These are phyloP conservation scores for Neurospora sp. DNA, from an alignment of 495 filamentous ascomycete species.

Conservation along the genomic window DNA sequence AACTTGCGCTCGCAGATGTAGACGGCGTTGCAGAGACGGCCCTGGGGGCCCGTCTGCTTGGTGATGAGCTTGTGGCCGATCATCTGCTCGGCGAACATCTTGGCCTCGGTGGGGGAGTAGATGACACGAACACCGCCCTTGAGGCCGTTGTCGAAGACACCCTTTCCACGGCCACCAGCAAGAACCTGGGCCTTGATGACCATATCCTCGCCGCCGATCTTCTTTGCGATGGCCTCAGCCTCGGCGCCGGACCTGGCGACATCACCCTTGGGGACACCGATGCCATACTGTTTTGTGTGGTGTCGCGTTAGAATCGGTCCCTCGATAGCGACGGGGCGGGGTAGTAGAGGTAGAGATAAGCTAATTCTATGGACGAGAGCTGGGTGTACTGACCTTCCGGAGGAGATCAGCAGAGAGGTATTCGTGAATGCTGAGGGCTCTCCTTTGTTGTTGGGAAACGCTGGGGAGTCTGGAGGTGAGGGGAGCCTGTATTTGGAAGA, in stretches of 20 bases:
- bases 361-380: neutral
- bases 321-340: neutral
- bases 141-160: conserved; percentile 92
- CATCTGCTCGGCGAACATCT: conserved; percentile 98
- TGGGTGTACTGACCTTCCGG: conserved; percentile 49
- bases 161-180: conserved; percentile 94
- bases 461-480: conserved; percentile 34
- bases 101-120: conserved; percentile 78
- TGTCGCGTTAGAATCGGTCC: conserved; percentile 4
- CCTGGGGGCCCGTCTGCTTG: conserved; percentile 91
- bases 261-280: conserved; percentile 80
- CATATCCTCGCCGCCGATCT: conserved; percentile 89
- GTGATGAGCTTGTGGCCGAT: conserved; percentile 99
- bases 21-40: conserved; percentile 88
- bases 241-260: conserved; percentile 76
- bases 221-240: conserved; percentile 82
- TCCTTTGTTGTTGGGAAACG: conserved; percentile 53
- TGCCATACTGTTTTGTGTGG: conserved; percentile 60
- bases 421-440: conserved; percentile 91
- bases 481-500: conserved; percentile 15
- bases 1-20: conserved; percentile 99
- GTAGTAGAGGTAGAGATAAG: conserved; percentile 4
- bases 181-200: conserved; percentile 99
- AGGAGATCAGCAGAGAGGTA: conserved; percentile 88
- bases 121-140: conserved; percentile 98